Evolutionary conservation across 2,329 filamentous ascomycete species (phyloP).

Genomic region (Phoma herbarum): DNA sequence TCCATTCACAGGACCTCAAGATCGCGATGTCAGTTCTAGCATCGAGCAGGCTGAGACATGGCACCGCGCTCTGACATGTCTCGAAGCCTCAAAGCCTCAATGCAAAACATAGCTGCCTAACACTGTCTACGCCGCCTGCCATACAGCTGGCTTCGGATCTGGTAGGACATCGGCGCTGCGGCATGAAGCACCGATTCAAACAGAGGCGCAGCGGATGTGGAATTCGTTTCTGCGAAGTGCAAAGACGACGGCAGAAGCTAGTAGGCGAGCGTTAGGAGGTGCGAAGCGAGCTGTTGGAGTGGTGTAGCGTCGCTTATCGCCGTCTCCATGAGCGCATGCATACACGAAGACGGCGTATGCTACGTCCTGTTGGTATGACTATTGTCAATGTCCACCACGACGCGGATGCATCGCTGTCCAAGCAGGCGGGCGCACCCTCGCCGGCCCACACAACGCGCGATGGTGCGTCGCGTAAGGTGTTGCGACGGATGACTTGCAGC

Average conservation of each 20-base stretch:
- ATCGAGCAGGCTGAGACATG: slow-evolving; percentile 2
- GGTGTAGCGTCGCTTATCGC: not conserved
- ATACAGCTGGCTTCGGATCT: not conserved
- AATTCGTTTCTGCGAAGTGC: no score
- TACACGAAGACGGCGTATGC: not conserved
- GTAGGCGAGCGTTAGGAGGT: not conserved
- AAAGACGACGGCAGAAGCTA: slow-evolving; percentile 9
- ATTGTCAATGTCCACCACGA: no score
- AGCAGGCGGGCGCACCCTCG: no score
- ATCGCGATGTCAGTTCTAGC: slow-evolving; percentile 8
- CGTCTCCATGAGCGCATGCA: not conserved
- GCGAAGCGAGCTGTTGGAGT: not conserved
- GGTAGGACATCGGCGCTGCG: not conserved
- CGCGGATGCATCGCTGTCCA: not conserved
- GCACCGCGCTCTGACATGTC: slow-evolving; percentile 8
- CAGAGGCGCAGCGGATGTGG: no score
- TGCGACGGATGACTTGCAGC: slow-evolving; percentile 21
- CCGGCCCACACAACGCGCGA: no score
- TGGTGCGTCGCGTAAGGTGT: no score
- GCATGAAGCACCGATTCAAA: no score
- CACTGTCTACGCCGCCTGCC: not conserved
- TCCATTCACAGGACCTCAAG: slow-evolving; percentile 1
- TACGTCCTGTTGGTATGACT: no score
- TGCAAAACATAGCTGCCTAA: slow-evolving; percentile 1
- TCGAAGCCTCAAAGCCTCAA: not conserved